Evolutionary conservation across 176 grass and related monocot genomes (phyloP).

Genomic region (Musa beccarii): DNA sequence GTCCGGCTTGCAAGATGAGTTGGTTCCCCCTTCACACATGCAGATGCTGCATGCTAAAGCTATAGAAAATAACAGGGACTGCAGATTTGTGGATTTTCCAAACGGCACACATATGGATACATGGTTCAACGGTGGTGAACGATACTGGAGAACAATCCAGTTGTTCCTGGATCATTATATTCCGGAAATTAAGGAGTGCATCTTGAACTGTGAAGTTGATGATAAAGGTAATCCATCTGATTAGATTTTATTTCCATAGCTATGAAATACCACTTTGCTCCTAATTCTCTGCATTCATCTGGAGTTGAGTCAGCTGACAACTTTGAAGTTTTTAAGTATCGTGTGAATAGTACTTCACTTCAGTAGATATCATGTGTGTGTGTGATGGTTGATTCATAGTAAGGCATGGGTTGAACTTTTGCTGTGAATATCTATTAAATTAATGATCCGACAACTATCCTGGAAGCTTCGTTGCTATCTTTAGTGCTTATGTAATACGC

Average conservation of each 20-base stretch:
- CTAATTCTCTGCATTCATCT: background rate
- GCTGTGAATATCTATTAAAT: background rate
- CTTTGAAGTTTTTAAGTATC: background rate
- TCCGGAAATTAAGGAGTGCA: slow-evolving; percentile 36
- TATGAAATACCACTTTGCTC: background rate
- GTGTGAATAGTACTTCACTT: too few species aligned
- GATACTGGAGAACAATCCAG: slow-evolving; percentile 92
- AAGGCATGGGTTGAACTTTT: background rate
- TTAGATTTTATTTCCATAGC: background rate
- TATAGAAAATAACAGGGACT: slow-evolving; percentile 45
- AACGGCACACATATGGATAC: slow-evolving; percentile 97
- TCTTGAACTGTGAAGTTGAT: slow-evolving; percentile 32
- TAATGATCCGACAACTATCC: background rate
- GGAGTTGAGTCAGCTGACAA: background rate
- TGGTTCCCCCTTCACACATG: slow-evolving; percentile 90
- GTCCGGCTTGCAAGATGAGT: slow-evolving; percentile 92
- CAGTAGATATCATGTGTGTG: too few species aligned
- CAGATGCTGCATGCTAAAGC: slow-evolving; percentile 58
- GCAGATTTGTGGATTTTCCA: slow-evolving; percentile 94
- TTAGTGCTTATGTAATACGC: background rate
- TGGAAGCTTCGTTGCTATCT: background rate
- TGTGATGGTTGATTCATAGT: background rate
- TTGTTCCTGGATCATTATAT: slow-evolving; percentile 61
- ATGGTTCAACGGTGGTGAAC: slow-evolving; percentile 72
- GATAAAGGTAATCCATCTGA: slow-evolving; percentile 36